Evolutionary conservation across 345 rosid genomes (phyloP).

Genomic region (Gossypium australe): DNA sequence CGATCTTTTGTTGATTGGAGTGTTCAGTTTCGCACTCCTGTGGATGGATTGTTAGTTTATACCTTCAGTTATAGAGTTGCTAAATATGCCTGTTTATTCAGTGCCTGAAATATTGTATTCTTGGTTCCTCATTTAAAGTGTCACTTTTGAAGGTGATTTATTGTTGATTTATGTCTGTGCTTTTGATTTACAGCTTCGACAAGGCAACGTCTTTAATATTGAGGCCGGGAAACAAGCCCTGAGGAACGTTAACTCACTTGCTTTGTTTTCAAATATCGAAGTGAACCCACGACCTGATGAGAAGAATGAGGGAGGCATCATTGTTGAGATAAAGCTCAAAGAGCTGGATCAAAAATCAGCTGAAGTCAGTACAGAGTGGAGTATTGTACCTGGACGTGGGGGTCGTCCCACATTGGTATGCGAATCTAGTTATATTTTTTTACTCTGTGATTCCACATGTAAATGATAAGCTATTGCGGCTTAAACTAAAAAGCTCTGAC

Average conservation of each 20-base stretch:
- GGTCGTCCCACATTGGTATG: slow-evolving; percentile 87
- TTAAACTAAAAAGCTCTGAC: background rate
- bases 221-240: slow-evolving; percentile 93
- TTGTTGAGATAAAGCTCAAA: slow-evolving; percentile 95
- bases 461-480: slow-evolving; percentile 4
- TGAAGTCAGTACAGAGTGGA: slow-evolving; percentile 98
- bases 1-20: background rate
- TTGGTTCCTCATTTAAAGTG: background rate
- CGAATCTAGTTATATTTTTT: background rate
- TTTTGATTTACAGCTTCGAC: slow-evolving; percentile 55
- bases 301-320: slow-evolving; percentile 91
- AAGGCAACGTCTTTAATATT: slow-evolving; percentile 81
- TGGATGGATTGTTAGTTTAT: background rate
- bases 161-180: slow-evolving; percentile 5
- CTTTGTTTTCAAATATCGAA: slow-evolving; percentile 7
- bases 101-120: background rate
- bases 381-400: slow-evolving; percentile 97
- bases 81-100: background rate
- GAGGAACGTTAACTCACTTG: slow-evolving; percentile 53
- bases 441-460: background rate
- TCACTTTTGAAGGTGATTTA: background rate
- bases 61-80: slow-evolving; percentile 1
- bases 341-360: slow-evolving; percentile 96
- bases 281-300: slow-evolving; percentile 96
- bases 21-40: background rate